Evolutionary conservation across 768 basidiomycete genomes (phyloP).

Genomic region (Tremella mesenterica): DNA sequence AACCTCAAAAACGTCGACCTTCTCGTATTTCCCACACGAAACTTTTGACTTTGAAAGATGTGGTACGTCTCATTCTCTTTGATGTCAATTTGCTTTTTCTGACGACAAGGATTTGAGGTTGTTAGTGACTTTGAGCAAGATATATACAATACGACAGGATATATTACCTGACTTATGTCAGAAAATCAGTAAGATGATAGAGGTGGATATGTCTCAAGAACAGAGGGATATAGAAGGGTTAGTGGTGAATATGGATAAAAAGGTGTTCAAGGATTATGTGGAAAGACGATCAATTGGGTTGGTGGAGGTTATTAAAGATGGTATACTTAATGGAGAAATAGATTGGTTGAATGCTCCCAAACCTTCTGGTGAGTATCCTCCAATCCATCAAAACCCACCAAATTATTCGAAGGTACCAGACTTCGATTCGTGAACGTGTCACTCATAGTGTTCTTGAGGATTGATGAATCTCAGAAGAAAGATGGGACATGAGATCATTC

Average conservation of each 20-base stretch:
- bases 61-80: slow-evolving; percentile 18
- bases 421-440: too few relatives aligned
- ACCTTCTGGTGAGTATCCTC: slow-evolving; percentile 60
- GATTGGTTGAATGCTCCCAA: slow-evolving; percentile 93
- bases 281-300: slow-evolving; percentile 69
- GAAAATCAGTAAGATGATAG: slow-evolving; percentile 69
- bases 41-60: slow-evolving; percentile 24
- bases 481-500: not conserved
- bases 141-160: slow-evolving; percentile 61
- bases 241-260: slow-evolving; percentile 74
- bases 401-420: not conserved
- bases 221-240: slow-evolving; percentile 67
- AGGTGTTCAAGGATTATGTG: slow-evolving; percentile 77
- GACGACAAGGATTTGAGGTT: slow-evolving; percentile 65
- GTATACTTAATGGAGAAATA: slow-evolving; percentile 69
- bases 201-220: slow-evolving; percentile 63
- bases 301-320: slow-evolving; percentile 60
- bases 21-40: slow-evolving; percentile 47
- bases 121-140: slow-evolving; percentile 80
- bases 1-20: slow-evolving; percentile 7
- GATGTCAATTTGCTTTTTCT: slow-evolving; percentile 10
- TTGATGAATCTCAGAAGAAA: too few relatives aligned
- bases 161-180: slow-evolving; percentile 70
- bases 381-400: not conserved
- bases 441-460: too few relatives aligned